Conservation (phyloP, 177 flowering plant species). For the Vitis hybrid region DNA sequence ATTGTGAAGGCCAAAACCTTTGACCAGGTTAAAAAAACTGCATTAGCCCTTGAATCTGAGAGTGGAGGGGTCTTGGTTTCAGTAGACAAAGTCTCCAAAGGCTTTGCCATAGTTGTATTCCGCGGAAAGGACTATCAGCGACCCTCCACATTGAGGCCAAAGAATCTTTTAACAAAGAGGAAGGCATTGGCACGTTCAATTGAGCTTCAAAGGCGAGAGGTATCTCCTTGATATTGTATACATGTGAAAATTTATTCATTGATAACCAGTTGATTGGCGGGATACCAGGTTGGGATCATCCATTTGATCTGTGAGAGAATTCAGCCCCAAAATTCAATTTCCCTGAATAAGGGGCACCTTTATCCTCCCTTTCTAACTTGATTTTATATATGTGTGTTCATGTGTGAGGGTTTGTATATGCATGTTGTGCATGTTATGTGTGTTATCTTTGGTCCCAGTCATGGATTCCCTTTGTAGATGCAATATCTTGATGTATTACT, state of each 20-base stretch:
- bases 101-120: slow-evolving; percentile 73
- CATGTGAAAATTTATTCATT: not conserved
- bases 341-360: not conserved
- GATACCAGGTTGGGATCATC: not conserved
- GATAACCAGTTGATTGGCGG: not conserved
- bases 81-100: slow-evolving; percentile 85
- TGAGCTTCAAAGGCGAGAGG: slow-evolving; percentile 95
- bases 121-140: slow-evolving; percentile 84
- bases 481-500: too few relatives aligned
- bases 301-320: not conserved
- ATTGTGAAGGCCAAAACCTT: slow-evolving; percentile 64
- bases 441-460: too few relatives aligned
- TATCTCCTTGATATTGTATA: slow-evolving; percentile 19
- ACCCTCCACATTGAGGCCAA: slow-evolving; percentile 75
- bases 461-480: too few relatives aligned
- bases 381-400: not conserved
- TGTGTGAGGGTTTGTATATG: not conserved
- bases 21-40: slow-evolving; percentile 72
- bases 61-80: slow-evolving; percentile 94
- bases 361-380: not conserved
- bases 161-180: slow-evolving; percentile 89
- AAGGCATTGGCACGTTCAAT: slow-evolving; percentile 93
- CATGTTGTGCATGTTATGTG: not conserved
- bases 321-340: not conserved
- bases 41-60: slow-evolving; percentile 84